Evolutionary conservation across 2,329 filamentous ascomycete genomes (phyloP), one percentile per base, ranked within the genome.

Genomic region (Exophiala mesophila): DNA sequence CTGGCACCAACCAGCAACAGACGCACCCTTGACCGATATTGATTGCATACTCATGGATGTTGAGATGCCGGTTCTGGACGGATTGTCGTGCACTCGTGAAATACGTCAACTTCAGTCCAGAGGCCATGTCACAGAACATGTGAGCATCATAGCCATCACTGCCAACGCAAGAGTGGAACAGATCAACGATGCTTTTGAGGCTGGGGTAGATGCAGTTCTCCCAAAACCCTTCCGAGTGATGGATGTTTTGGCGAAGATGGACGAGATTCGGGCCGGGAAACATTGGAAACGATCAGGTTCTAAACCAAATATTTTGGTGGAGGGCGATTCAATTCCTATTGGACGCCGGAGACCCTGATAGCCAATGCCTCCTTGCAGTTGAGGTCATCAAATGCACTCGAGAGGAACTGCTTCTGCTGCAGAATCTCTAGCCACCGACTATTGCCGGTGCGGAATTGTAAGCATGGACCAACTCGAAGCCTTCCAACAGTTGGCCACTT

Each of bases 11-110:
- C 39, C 39, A 2, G 29, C 36, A 8, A 28, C 28, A 3, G 41
- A 40, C 15, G 37, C 26, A 36, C 35, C 41, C 5, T 16, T 21
- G 4, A 17, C 44, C 24, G 41, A 45, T 23, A 37, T 85, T 16
- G 77, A 78, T 3, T 71, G 87, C 35, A 80, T 88, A 8, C 62
- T 88, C 5, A 88, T 88, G 84, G 85, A 89, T 57, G 70, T 87
- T 34, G 84, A 88, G 56, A 88, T 88, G 85, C 85, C 85, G 1
- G 73, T 87, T 26, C 87, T 88, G 83, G 83, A 88, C 55, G 85
- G 85, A 26, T 76, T 85, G 61, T 82, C 81, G 3, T 87, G 84
- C 49, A 80, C 83, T 8, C 71, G 73, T 29, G 75, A 70, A 46
- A 88, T 90, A 41, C 74, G 85, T 16, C 73, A 82, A 45, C 66